Base-by-base conservation (phyloP, 768 basidiomycete genomes). In the Tylopilus plumbeoviolaceoides region DNA sequence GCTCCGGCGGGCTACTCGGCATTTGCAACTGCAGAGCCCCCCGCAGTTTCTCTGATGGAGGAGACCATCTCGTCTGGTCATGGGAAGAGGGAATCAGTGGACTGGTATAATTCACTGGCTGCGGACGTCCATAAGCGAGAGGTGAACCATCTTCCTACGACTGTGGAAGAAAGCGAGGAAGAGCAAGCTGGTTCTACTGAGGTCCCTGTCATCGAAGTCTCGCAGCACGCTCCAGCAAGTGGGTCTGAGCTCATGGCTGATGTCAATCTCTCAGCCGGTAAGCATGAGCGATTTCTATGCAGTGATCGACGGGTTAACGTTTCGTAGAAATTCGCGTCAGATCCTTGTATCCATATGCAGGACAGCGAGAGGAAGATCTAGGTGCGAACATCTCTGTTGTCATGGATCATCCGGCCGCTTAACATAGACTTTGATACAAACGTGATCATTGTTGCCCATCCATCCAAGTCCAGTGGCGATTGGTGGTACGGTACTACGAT, bases 401-500 rank as follows among this genome's bases (percentile, higher is more conserved):
- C 18, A 9, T 43, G 23, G 23, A 41, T 40, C 23, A 12, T 35
- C n/a, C 4, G 15, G 25, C 55, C 25, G 17, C 52, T 63, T 25
- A 27, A 7, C 7, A 51, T 10, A 95, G 89, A 79, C 18, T 98
- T 99, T 70, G 79, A 70, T 23, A 85, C 89, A 63, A 93, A 98
- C 67, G 63, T 84, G 23, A 77, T 94, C 46, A 72, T 98, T 12
- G 70, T 74, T 31, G 93, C 89, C 11, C 81, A 95, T 69, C 92
- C 94, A 0, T 91, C 94, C 17, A 95, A 90, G 69, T 75, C 84
- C 30, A 83, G 79, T 18, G 84, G 88, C 36, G 91, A 92, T 56
- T 98, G 97, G 97, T 95, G 92, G 91, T 90, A 89, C 65, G 94
- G 93, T 25, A 88, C 76, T 5, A 67, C 80, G 15, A 70, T 84